phyloP scores from a whole-genome alignment of 345 rosid genomes.

The Corchorus capsularis region DNA sequence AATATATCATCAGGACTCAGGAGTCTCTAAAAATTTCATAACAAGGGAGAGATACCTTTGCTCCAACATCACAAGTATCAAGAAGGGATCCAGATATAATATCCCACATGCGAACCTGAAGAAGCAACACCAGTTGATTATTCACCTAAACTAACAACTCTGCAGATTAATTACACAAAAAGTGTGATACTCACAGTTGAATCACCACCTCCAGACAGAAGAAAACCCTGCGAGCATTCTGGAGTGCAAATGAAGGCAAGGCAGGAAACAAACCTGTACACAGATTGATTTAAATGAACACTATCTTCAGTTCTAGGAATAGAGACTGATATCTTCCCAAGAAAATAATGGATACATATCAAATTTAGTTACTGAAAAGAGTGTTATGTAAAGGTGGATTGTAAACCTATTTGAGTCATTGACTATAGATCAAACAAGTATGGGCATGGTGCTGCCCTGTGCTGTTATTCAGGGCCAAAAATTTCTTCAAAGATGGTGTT shows the following conservation, averaged over 20 bases:
- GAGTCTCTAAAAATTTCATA: slow-evolving; percentile 1
- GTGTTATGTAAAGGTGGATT: background rate
- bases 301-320: background rate
- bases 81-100: slow-evolving; percentile 75
- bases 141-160: slow-evolving; percentile 9
- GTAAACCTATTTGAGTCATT: background rate
- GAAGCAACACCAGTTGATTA: slow-evolving; percentile 17
- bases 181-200: slow-evolving; percentile 63
- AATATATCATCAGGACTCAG: slow-evolving; percentile 19
- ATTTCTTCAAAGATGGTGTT: background rate
- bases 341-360: background rate
- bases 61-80: slow-evolving; percentile 74
- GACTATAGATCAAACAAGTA: background rate
- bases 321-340: background rate
- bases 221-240: slow-evolving; percentile 61
- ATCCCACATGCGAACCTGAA: slow-evolving; percentile 94
- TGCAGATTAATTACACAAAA: slow-evolving; percentile 9
- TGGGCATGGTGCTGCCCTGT: background rate
- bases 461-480: background rate
- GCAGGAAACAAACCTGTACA: slow-evolving; percentile 76
- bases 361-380: background rate
- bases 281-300: slow-evolving; percentile 11
- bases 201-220: slow-evolving; percentile 95
- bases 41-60: slow-evolving; percentile 47
- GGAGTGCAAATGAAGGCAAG: slow-evolving; percentile 58